Percentiles rank a stretch among this genome's conserved stretches.
Conservation (phyloP, 768 basidiomycete genomes). For the Pholiota conissans region DNA sequence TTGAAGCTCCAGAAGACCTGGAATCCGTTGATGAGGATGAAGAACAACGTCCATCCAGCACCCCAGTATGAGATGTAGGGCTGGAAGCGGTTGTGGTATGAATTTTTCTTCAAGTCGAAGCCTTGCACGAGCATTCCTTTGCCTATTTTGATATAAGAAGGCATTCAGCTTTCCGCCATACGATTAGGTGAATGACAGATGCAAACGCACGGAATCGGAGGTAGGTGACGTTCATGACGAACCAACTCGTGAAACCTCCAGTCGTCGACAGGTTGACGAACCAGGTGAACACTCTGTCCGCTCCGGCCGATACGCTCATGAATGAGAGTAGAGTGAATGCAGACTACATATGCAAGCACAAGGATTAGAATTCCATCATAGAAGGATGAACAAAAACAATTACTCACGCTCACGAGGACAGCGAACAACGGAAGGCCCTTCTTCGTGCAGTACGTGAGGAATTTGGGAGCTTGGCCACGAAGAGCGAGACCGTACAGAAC, state of each 20-base stretch:
- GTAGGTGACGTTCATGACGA: conserved; percentile 69
- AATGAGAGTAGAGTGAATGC: conserved; percentile 54
- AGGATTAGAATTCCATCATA: background rate
- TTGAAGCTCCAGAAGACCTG: conserved; percentile 68
- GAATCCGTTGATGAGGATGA: conserved; percentile 54
- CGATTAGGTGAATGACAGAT: background rate
- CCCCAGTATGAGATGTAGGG: conserved; percentile 75
- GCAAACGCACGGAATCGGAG: conserved; percentile 60
- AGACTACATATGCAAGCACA: conserved; percentile 6
- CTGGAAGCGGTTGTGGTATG: conserved; percentile 62
- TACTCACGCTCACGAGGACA: conserved; percentile 25
- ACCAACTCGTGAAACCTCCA: conserved; percentile 70
- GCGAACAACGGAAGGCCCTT: conserved; percentile 47
- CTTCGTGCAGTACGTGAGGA: conserved; percentile 45
- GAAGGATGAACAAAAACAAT: background rate
- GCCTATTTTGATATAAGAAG: conserved; percentile 31
- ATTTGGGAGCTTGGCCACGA: conserved; percentile 48
- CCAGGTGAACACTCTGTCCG: conserved; percentile 67
- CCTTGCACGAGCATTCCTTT: conserved; percentile 67
- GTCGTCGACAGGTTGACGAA: conserved; percentile 69
- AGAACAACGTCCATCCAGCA: conserved; percentile 60
- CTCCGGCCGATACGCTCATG: conserved; percentile 61
- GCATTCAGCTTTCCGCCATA: background rate
- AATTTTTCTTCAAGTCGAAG: conserved; percentile 56
- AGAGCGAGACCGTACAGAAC: conserved; percentile 54